Evolutionary conservation across 2,329 filamentous ascomycete genomes (phyloP), one percentile per base, ranked within the genome.

Genomic region (Penicillium sclerotigenum): DNA sequence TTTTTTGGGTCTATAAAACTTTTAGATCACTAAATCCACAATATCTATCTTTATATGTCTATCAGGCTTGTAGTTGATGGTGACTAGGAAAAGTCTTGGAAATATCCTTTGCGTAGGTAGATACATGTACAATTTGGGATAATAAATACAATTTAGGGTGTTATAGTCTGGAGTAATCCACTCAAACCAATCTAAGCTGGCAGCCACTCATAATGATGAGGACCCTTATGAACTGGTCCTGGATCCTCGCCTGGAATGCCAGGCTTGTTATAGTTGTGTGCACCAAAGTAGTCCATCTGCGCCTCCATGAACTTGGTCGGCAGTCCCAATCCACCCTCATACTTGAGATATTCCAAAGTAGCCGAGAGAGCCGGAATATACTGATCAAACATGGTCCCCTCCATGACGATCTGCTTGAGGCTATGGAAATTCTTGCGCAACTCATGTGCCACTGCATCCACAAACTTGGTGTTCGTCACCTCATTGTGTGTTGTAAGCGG

Each of bases 271-370:
- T 83, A 89, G 74, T 81, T 83, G 69, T 89, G 86, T 36, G 80
- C 79, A 0, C 87, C 87, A 67, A 90, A 90, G 65, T 85, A 88
- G 66, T 89, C 86, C 68, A 90, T 73, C 73, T 90, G 81, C 0
- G 86, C 86, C 71, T 89, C 86, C 74, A 87, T 86, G 66, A 90
- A 89, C 54, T 82, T 80, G 4, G 86, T 88, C 0, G 87, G 87
- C 31, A 90, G 69, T 56, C 81, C 79, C 3, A 80, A 82, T 16
- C 81, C 81, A 1, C 79, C 81, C 28, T 79, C 79, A 51, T 86
- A 86, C 71, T 90, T 89, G 63, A 86, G 73, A 64, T 87, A 89
- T 61, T 89, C 87, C 51, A 90, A 66, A 1, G 79, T 86, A 1
- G 85, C 81, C 34, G 81, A 81, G 47, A 90, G 69, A 1, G 81